Conservation (phyloP, 2,329 filamentous ascomycete species). For the Cladophialophora exuberans region DNA sequence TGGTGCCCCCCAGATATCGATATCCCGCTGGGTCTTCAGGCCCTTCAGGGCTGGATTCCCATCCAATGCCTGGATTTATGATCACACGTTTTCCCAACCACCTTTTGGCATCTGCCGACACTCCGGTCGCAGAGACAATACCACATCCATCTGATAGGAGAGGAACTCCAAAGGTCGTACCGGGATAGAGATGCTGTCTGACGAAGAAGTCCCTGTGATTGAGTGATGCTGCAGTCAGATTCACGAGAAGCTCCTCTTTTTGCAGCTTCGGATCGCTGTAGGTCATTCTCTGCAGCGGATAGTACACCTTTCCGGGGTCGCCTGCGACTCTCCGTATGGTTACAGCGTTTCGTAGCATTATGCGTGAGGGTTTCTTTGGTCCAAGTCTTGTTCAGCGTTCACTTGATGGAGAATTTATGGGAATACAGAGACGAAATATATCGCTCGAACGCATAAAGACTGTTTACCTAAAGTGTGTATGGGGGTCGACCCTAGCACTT, state of each 20-base stretch:
- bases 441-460: not conserved
- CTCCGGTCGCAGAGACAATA: constrained; percentile 67
- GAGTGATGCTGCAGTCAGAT: not conserved
- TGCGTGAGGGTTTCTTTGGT: not conserved
- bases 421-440: not conserved
- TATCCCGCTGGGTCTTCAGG: constrained; percentile 67
- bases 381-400: not conserved
- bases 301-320: not conserved
- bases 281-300: not conserved
- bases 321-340: not conserved
- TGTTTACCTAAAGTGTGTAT: not conserved
- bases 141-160: constrained; percentile 83
- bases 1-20: constrained; percentile 60
- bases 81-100: constrained; percentile 69
- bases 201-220: constrained; percentile 1
- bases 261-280: not conserved
- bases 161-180: constrained; percentile 58
- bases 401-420: not conserved
- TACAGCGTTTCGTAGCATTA: not conserved
- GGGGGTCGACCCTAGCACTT: not conserved
- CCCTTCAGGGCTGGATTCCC: constrained; percentile 70
- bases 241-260: not conserved
- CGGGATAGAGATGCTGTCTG: not conserved
- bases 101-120: constrained; percentile 59
- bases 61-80: constrained; percentile 76